These are phyloP conservation scores for Pterocarpus macrocarpus DNA, from an alignment of 306 rosid species.

Conservation along the genomic window DNA sequence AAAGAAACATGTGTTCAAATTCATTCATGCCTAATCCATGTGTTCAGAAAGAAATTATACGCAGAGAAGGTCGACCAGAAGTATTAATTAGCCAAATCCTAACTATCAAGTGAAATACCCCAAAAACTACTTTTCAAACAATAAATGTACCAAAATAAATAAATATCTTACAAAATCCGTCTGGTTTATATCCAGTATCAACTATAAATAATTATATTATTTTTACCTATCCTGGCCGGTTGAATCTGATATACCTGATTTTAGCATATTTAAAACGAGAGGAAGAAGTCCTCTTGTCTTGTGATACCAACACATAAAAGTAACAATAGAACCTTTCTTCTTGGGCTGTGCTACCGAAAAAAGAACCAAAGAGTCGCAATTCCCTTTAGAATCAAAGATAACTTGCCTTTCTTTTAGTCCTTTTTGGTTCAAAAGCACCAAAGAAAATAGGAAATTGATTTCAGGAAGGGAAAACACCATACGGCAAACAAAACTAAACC, in stretches of 20 bases:
- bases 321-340: conserved; percentile 14
- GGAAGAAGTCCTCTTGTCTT: neutral
- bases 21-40: neutral
- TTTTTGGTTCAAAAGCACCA: neutral
- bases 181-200: neutral
- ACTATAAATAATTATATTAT: neutral
- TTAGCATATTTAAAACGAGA: too few relatives aligned
- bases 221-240: too few relatives aligned
- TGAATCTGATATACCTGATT: too few relatives aligned
- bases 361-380: neutral
- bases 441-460: neutral
- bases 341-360: neutral
- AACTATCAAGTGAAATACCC: neutral
- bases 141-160: conserved; percentile 13
- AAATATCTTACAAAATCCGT: neutral
- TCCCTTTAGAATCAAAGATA: neutral
- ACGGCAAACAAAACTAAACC: too few relatives aligned
- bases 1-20: neutral
- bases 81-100: conserved; percentile 12
- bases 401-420: too few relatives aligned
- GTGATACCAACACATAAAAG: neutral
- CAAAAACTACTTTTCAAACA: neutral
- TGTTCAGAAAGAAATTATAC: neutral
- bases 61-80: neutral
- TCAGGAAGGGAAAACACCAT: too few relatives aligned